Evolutionary conservation across 1,139 yeast genomes (phyloP), one percentile per base, ranked within the genome.

Genomic region (Saccharomyces hybrid): DNA sequence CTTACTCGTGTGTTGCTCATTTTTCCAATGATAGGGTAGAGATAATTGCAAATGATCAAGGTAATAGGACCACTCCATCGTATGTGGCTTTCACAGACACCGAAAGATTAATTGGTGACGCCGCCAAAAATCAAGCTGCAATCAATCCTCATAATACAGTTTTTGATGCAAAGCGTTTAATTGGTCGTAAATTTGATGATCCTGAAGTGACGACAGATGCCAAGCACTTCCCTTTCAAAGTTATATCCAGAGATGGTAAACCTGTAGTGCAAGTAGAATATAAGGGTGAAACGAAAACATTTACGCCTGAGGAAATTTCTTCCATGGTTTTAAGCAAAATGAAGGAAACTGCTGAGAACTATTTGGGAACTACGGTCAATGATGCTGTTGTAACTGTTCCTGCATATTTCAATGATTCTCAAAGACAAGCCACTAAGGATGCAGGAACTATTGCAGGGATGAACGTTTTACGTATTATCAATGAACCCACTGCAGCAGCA

Each of bases 401-500:
- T 57, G 98, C 97, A 54, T 91, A 90, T 77, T 91, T 91, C 79
- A 91, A 90, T 74, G 97, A 90, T 75, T 95, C 97, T 59, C 98
- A 90, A 77, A 86, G 97, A 78, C 97, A 90, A 75, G 97, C 97
- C 59, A 90, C 97, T 61, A 90, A 90, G 79, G 97, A 90, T 73
- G 97, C 97, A 54, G 97, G 97, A 77, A 80, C 88, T 59, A 90
- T 90, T 78, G 95, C 97, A 50, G 97, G 97, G 65, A 82, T 90
- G 71, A 89, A 87, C 69, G 95, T 90, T 57, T 81, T 90, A 71
- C 86, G 97, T 78, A 90, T 90, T 70, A 95, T 90, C 64, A 90
- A 90, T 74, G 97, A 90, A 78, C 97, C 97, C 61, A 90, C 97
- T 55, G 97, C 97, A 52, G 97, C 97, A 59, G 97, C 97, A 57